Conservation (phyloP, 2,329 filamentous ascomycete species). For the Neopestalotiopsis sp. region DNA sequence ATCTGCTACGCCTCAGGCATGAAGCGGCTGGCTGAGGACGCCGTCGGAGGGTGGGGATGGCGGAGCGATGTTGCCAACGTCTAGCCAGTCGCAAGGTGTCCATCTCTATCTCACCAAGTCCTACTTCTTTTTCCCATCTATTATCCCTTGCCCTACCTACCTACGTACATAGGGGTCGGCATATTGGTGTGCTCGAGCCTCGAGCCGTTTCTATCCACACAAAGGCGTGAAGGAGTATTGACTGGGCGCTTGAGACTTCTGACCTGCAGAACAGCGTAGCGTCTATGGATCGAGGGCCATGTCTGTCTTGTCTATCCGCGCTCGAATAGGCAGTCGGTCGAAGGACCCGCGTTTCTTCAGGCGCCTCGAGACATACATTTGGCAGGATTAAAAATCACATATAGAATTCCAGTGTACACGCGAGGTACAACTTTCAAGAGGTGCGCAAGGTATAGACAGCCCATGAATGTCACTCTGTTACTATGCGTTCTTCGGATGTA, state of each 20-base stretch:
- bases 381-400: neutral
- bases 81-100: slow-evolving; percentile 26
- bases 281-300: neutral
- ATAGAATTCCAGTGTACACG: neutral
- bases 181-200: neutral
- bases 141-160: neutral
- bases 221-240: neutral
- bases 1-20: slow-evolving; percentile 55
- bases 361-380: neutral
- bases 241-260: slow-evolving; percentile 1
- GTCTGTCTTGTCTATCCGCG: neutral
- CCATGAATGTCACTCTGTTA: neutral
- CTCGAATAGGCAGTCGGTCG: neutral
- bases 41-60: slow-evolving; percentile 52
- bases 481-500: neutral
- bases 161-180: neutral
- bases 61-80: slow-evolving; percentile 48
- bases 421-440: neutral
- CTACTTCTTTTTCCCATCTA: neutral
- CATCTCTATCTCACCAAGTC: neutral
- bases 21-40: slow-evolving; percentile 41
- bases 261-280: neutral
- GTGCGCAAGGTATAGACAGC: neutral
- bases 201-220: neutral
- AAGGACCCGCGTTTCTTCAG: neutral